phyloP scores from a whole-genome alignment of 2,329 filamentous ascomycete genomes.

The Exophiala alcalophila region DNA sequence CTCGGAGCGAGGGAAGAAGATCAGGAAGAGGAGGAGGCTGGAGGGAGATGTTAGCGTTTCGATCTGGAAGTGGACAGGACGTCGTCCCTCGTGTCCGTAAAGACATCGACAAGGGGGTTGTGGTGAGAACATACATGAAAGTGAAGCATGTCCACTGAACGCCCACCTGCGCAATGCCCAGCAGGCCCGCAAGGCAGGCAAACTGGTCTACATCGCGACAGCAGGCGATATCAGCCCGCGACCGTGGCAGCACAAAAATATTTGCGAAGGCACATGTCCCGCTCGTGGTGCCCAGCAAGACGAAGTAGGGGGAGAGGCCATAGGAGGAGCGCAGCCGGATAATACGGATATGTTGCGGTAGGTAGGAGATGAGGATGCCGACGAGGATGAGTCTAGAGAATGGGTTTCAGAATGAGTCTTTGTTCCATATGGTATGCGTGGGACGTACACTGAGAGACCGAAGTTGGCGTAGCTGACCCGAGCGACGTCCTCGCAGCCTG shows the following conservation, averaged over 20 bases:
- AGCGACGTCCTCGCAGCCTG: slow-evolving; percentile 26
- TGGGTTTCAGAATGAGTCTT: background rate
- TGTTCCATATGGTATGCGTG: too few species aligned
- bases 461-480: slow-evolving; percentile 30
- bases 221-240: slow-evolving; percentile 77
- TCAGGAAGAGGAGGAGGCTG: slow-evolving; percentile 87
- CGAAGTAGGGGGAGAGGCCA: slow-evolving; percentile 92
- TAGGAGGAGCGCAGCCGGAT: slow-evolving; percentile 80
- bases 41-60: slow-evolving; percentile 5
- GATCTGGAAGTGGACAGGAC: too few species aligned
- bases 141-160: slow-evolving; percentile 90
- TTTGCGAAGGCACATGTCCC: slow-evolving; percentile 87
- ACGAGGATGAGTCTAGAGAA: slow-evolving; percentile 66
- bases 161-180: slow-evolving; percentile 88
- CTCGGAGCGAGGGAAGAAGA: slow-evolving; percentile 76
- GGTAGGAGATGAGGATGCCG: slow-evolving; percentile 86
- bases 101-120: too few species aligned
- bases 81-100: too few species aligned
- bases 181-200: slow-evolving; percentile 77
- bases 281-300: slow-evolving; percentile 88
- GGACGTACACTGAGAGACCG: slow-evolving; percentile 25
- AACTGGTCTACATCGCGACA: slow-evolving; percentile 77
- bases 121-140: slow-evolving; percentile 66
- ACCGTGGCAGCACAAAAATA: slow-evolving; percentile 82
- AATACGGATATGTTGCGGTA: slow-evolving; percentile 92